phyloP scores from a whole-genome alignment of 176 grass and related monocot species.

The Bromus sterilis region DNA sequence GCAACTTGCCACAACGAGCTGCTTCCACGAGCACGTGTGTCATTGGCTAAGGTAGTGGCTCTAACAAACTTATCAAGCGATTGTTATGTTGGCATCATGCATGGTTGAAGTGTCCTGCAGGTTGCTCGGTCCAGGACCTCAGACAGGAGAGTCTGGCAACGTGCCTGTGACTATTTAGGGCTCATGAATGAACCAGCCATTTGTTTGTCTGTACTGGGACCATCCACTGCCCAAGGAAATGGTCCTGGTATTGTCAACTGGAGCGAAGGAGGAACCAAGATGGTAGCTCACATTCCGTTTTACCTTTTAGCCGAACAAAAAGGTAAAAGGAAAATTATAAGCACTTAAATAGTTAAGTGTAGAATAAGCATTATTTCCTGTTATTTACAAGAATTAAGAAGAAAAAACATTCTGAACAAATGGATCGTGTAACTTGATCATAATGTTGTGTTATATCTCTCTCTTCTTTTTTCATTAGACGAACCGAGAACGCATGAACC shows the following conservation, averaged over 20 bases:
- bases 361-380: neutral
- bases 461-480: neutral
- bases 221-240: conserved; percentile 43
- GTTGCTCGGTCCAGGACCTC: conserved; percentile 67
- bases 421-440: neutral
- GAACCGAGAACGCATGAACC: neutral
- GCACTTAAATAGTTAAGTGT: neutral
- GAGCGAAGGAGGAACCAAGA: conserved; percentile 74
- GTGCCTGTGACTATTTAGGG: conserved; percentile 89
- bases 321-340: conserved; percentile 48
- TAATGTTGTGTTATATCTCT: neutral
- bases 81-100: neutral
- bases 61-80: conserved; percentile 4
- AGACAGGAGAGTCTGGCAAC: conserved; percentile 80
- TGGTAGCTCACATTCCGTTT: conserved; percentile 90
- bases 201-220: conserved; percentile 75
- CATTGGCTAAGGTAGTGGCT: conserved; percentile 66
- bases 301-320: conserved; percentile 70
- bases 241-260: conserved; percentile 88
- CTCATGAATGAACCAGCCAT: conserved; percentile 89
- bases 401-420: neutral
- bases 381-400: neutral
- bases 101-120: conserved; percentile 26
- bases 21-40: conserved; percentile 77
- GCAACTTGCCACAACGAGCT: conserved; percentile 90